Evolutionary conservation across 768 basidiomycete species (phyloP), one percentile per base, ranked within the genome.

Genomic region (Lentinula raphanica): DNA sequence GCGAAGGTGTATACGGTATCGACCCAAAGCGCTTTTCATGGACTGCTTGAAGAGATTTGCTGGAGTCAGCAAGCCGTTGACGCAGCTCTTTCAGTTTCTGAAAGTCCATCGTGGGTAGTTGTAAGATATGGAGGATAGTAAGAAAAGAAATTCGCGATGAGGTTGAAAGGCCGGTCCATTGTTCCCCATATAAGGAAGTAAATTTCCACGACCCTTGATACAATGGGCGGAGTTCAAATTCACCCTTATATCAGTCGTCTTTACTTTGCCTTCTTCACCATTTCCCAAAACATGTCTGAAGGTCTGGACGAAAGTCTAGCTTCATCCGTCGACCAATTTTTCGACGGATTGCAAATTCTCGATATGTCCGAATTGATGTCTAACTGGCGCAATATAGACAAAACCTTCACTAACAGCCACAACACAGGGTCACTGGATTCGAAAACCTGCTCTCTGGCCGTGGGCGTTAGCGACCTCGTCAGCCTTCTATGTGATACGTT

Each of bases 211-310:
- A n/a, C 3, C 12, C 13, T n/a, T n/a, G n/a, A n/a, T n/a, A 55
- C 54, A 55, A 55, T 55, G 40, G 35, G 50, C 54, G 54, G 54
- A 55, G 54, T 55, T 55, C 39, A 15, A 55, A 55, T 38, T 25
- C 12, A 12, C 1, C 25, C 2, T 51, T 8, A n/a, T n/a, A 35
- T n/a, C 11, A 23, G 23, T 28, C n/a, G 11, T 27, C 11, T 21
- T 48, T 3, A 6, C 15, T 8, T 32, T 3, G 8, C 49, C 12
- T 49, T 21, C n/a, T 49, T 49, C 46, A 32, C 12, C 7, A 7
- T 32, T 32, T 32, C 31, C 5, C 31, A 5, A 7, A 32, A 32
- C 32, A 32, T 32, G 32, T 7, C 32, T 32, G 32, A 32, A 32
- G 32, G 19, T 23, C 40, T 54, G 1, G 36, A 42, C 19, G 23